Conservation (phyloP, 2,329 filamentous ascomycete species). For the Pezicula neosporulosa region DNA sequence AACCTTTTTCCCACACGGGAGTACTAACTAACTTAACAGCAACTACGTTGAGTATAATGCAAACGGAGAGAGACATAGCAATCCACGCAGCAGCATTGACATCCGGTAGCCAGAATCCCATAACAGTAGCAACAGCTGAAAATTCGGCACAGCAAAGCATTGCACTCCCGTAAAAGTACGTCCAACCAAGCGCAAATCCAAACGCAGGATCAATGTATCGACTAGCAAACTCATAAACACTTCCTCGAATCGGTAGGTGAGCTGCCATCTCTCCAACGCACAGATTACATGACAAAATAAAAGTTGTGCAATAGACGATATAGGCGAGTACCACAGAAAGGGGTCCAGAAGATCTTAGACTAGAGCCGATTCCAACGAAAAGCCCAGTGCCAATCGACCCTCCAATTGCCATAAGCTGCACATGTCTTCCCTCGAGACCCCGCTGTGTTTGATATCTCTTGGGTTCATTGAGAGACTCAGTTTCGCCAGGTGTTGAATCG, state of each 20-base stretch:
- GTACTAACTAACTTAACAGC: slow-evolving; percentile 37
- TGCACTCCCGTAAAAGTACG: slow-evolving; percentile 18
- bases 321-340: slow-evolving; percentile 42
- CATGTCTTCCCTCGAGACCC: slow-evolving; percentile 18
- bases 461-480: background rate
- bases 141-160: slow-evolving; percentile 56
- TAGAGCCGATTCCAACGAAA: slow-evolving; percentile 48
- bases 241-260: slow-evolving; percentile 44
- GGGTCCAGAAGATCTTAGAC: slow-evolving; percentile 46
- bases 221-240: slow-evolving; percentile 44
- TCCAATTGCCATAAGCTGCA: slow-evolving; percentile 17
- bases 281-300: slow-evolving; percentile 43
- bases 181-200: slow-evolving; percentile 43
- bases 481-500: background rate
- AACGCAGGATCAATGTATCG: slow-evolving; percentile 47
- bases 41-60: slow-evolving; percentile 5
- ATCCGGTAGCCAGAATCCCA: slow-evolving; percentile 57
- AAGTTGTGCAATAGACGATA: slow-evolving; percentile 43
- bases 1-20: slow-evolving; percentile 46
- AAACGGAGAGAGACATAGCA: slow-evolving; percentile 16
- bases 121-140: slow-evolving; percentile 58
- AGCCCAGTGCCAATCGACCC: slow-evolving; percentile 45
- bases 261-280: slow-evolving; percentile 45
- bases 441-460: slow-evolving; percentile 29
- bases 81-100: slow-evolving; percentile 39